Evolutionary conservation across 2,329 filamentous ascomycete genomes (phyloP).

Genomic region (Aspergillus carbonarius): DNA sequence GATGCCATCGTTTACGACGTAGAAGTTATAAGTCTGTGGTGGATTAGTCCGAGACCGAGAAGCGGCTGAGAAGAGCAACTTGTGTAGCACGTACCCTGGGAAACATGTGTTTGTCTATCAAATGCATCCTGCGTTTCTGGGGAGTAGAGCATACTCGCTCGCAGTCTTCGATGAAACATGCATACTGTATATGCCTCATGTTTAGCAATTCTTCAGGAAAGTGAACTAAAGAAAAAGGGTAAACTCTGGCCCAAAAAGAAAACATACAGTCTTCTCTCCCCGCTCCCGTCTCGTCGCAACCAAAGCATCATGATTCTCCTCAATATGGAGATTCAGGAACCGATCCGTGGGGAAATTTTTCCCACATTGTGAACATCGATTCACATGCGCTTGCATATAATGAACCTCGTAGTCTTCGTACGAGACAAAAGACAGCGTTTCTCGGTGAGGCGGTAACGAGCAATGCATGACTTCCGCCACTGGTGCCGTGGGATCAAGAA

Average conservation of each 20-base stretch:
- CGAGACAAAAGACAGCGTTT: constrained; percentile 67
- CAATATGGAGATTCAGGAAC: constrained; percentile 78
- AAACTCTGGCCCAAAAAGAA: background rate
- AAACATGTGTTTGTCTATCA: constrained; percentile 93
- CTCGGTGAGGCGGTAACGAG: constrained; percentile 74
- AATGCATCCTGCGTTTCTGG: constrained; percentile 80
- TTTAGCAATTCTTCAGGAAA: background rate
- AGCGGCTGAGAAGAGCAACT: background rate
- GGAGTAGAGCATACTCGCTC: constrained; percentile 79
- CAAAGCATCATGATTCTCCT: constrained; percentile 87
- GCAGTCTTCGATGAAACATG: constrained; percentile 87
- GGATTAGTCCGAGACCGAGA: background rate
- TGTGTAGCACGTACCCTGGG: constrained; percentile 54
- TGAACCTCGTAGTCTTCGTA: constrained; percentile 85
- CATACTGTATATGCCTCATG: constrained; percentile 60
- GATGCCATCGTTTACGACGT: constrained; percentile 83
- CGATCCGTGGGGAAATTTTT: constrained; percentile 86
- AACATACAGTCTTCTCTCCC: constrained; percentile 79
- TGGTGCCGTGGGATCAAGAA: constrained; percentile 51
- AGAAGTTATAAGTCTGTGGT: constrained; percentile 73
- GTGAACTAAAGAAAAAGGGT: background rate
- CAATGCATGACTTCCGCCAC: constrained; percentile 67
- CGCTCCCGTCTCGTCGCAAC: constrained; percentile 68
- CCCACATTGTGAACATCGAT: constrained; percentile 79
- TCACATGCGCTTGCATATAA: constrained; percentile 75